Conservation (phyloP, 768 basidiomycete genomes). For the Tricholoma flavovirens region DNA sequence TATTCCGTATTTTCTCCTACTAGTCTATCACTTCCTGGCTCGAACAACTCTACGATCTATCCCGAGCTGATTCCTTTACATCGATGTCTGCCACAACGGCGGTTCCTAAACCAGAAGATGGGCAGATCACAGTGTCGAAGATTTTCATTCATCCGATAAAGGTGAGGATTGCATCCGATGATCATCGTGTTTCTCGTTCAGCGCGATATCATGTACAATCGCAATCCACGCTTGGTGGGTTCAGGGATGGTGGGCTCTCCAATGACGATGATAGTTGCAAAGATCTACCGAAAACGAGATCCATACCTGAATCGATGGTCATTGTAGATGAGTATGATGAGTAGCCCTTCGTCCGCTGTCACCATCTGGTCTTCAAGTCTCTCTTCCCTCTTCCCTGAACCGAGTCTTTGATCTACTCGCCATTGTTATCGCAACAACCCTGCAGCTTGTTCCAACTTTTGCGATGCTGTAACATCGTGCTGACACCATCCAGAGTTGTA, state of each 20-base stretch:
- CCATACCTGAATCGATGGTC: no score
- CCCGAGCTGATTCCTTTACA: no score
- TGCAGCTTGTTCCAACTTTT: neutral
- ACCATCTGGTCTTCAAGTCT: no score
- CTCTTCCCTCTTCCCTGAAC: no score
- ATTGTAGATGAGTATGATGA: no score
- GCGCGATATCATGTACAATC: neutral
- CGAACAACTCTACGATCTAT: no score
- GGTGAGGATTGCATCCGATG: constrained; percentile 33
- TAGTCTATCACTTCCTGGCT: neutral
- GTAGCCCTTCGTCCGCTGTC: no score
- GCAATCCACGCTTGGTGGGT: neutral
- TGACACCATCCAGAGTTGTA: constrained; percentile 53
- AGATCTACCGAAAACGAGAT: no score
- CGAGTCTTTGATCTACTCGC: no score
- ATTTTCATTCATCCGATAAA: constrained; percentile 68
- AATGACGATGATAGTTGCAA: no score
- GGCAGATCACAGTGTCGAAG: constrained; percentile 42
- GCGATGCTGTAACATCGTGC: neutral
- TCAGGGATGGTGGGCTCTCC: no score
- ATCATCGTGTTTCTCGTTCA: no score
- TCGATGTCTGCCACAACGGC: neutral
- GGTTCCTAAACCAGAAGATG: constrained; percentile 16
- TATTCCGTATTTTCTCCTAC: neutral
- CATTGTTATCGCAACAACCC: neutral